phyloP scores from a whole-genome alignment of 2,329 filamentous ascomycete genomes.

The Helminthosporium solani region DNA sequence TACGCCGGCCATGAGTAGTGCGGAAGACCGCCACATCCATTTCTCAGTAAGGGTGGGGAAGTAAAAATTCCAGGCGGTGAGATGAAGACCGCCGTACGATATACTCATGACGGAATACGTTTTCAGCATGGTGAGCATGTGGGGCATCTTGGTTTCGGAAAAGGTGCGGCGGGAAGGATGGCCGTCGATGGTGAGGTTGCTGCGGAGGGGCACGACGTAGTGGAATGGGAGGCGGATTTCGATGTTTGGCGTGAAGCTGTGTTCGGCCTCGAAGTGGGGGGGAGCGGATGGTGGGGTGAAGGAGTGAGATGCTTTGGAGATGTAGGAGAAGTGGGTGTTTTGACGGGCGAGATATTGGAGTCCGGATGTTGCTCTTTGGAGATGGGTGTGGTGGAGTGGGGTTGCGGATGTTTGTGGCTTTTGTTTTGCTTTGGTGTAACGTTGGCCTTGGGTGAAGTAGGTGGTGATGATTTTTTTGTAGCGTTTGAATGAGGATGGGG shows the following conservation, averaged over 20 bases:
- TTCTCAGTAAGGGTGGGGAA: slow-evolving; percentile 24
- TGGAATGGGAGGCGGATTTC: background rate
- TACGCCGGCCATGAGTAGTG: slow-evolving; percentile 11
- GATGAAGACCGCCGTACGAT: slow-evolving; percentile 28
- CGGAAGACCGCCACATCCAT: slow-evolving; percentile 21
- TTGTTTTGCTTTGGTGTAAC: background rate
- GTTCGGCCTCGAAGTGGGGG: background rate
- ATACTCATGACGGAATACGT: background rate
- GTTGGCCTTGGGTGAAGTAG: background rate
- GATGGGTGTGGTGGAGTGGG: background rate
- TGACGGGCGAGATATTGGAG: slow-evolving; percentile 3
- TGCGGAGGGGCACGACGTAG: slow-evolving; percentile 9
- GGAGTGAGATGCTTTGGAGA: slow-evolving; percentile 1
- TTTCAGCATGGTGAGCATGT: background rate
- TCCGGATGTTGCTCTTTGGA: slow-evolving; percentile 6
- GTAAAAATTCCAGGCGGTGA: slow-evolving; percentile 22
- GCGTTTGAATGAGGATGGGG: too few species aligned
- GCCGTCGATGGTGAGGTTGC: slow-evolving; percentile 14
- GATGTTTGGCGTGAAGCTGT: background rate
- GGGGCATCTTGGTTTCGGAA: background rate
- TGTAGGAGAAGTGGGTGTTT: slow-evolving; percentile 5
- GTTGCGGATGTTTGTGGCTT: background rate
- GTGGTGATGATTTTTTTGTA: too few species aligned
- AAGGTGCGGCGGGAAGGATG: background rate
- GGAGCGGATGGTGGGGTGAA: background rate